Percentiles rank a stretch among this genome's conserved stretches.
Conservation (phyloP, 768 basidiomycete genomes). For the Amanita pseudoporphyria region DNA sequence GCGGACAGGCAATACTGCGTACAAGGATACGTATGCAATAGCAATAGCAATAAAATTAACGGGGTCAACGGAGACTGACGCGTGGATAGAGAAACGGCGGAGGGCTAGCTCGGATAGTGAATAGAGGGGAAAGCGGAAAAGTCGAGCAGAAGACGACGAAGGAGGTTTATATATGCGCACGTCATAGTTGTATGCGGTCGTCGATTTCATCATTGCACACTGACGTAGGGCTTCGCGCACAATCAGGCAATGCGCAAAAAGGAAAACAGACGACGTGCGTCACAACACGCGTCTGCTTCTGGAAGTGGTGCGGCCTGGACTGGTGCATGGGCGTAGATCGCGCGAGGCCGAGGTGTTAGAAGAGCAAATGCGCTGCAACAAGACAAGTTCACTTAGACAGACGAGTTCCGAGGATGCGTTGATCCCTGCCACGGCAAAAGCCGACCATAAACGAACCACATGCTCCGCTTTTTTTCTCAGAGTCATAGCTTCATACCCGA, state of each 20-base stretch:
- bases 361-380: neutral
- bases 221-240: slow-evolving; percentile 3
- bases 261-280: slow-evolving; percentile 5
- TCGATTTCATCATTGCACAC: slow-evolving; percentile 6
- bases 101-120: slow-evolving; percentile 7
- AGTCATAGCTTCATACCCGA: neutral
- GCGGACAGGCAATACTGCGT: slow-evolving; percentile 7
- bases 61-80: slow-evolving; percentile 2
- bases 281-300: neutral
- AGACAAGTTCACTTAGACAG: neutral
- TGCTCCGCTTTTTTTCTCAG: neutral
- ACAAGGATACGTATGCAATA: slow-evolving; percentile 9
- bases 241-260: neutral
- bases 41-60: slow-evolving; percentile 8
- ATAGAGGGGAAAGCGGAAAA: slow-evolving; percentile 3
- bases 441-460: neutral
- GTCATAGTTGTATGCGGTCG: slow-evolving; percentile 8
- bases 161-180: slow-evolving; percentile 4
- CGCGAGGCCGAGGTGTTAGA: neutral
- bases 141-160: neutral
- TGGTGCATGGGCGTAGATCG: neutral
- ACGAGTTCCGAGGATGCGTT: neutral
- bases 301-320: neutral
- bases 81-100: neutral
- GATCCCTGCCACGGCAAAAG: neutral